Evolutionary conservation across 2,329 filamentous ascomycete species (phyloP).

Genomic region (Penicillium sp.): DNA sequence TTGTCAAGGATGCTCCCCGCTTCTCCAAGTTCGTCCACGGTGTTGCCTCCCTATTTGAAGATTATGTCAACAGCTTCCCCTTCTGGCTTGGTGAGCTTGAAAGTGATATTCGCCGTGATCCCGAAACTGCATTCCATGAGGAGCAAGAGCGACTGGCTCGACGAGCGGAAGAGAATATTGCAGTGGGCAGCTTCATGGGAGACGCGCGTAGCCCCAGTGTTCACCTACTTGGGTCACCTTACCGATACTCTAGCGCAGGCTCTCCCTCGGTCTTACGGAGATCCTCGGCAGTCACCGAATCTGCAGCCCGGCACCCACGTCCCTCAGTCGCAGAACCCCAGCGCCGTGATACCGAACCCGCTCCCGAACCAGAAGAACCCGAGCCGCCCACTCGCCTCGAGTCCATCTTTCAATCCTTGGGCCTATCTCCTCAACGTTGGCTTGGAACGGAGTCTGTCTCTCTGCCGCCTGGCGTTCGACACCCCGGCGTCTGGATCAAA

Average conservation of each 20-base stretch:
- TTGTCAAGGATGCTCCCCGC: slow-evolving; percentile 81
- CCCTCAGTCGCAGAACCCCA: slow-evolving; percentile 40
- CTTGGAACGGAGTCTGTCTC: slow-evolving; percentile 50
- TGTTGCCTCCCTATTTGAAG: slow-evolving; percentile 85
- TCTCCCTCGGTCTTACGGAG: slow-evolving; percentile 23
- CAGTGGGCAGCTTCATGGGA: slow-evolving; percentile 82
- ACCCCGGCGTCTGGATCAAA: slow-evolving; percentile 88
- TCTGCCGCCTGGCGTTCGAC: slow-evolving; percentile 81
- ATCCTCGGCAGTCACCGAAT: slow-evolving; percentile 27
- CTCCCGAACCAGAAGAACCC: slow-evolving; percentile 28
- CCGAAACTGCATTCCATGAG: slow-evolving; percentile 83
- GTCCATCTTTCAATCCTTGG: slow-evolving; percentile 77
- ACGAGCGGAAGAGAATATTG: slow-evolving; percentile 79
- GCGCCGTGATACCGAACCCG: slow-evolving; percentile 35
- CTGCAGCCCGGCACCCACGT: slow-evolving; percentile 24
- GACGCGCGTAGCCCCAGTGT: slow-evolving; percentile 37
- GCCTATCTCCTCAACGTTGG: slow-evolving; percentile 71
- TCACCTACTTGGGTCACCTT: slow-evolving; percentile 35
- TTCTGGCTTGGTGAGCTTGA: slow-evolving; percentile 95
- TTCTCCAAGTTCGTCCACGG: slow-evolving; percentile 99
- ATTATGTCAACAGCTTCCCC: slow-evolving; percentile 91
- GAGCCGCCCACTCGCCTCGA: slow-evolving; percentile 59
- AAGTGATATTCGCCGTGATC: slow-evolving; percentile 89
- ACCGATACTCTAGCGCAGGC: slow-evolving; percentile 24
- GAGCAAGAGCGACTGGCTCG: slow-evolving; percentile 82